phyloP scores from a whole-genome alignment of 2,329 filamentous ascomycete genomes.

The Fusarium clavum region DNA sequence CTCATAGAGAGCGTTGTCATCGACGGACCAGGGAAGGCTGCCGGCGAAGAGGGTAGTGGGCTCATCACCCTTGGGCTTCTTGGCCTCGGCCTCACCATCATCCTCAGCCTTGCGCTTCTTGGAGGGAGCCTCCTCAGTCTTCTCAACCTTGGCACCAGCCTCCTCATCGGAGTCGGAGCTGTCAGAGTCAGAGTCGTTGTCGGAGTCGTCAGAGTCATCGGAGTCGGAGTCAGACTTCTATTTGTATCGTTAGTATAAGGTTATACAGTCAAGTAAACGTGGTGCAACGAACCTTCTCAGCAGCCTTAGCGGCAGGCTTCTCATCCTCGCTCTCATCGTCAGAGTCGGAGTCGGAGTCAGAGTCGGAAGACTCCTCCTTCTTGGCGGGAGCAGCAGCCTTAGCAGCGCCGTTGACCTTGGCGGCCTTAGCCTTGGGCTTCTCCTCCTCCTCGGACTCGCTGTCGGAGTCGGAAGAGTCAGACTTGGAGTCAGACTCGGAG shows the following conservation, averaged over 20 bases:
- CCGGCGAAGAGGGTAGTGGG: slow-evolving; percentile 83
- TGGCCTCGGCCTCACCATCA: slow-evolving; percentile 61
- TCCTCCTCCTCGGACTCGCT: slow-evolving; percentile 52
- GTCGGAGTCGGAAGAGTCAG: slow-evolving; percentile 50
- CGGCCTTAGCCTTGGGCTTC: slow-evolving; percentile 49
- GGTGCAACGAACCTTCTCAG: slow-evolving; percentile 47
- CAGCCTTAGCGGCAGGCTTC: slow-evolving; percentile 46
- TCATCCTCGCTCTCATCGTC: slow-evolving; percentile 55
- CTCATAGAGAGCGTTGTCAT: slow-evolving; percentile 82
- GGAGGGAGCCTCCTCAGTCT: slow-evolving; percentile 55
- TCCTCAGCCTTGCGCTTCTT: slow-evolving; percentile 65
- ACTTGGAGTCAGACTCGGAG: slow-evolving; percentile 50
- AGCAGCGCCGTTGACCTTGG: slow-evolving; percentile 46
- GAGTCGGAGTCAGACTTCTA: slow-evolving; percentile 48
- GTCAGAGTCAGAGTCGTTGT: slow-evolving; percentile 48
- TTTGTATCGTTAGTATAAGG: slow-evolving; percentile 33
- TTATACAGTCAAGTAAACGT: neutral
- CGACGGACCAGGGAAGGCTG: slow-evolving; percentile 90
- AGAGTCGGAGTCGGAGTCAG: slow-evolving; percentile 53
- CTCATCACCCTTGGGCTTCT: slow-evolving; percentile 75
- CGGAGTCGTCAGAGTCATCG: slow-evolving; percentile 50
- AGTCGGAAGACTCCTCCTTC: slow-evolving; percentile 46
- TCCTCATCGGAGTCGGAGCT: slow-evolving; percentile 53
- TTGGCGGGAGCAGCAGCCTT: slow-evolving; percentile 40
- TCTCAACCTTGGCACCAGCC: slow-evolving; percentile 52